Conservation (phyloP, 352 stramenopile genomes). For the Globisporangium barbulae region DNA sequence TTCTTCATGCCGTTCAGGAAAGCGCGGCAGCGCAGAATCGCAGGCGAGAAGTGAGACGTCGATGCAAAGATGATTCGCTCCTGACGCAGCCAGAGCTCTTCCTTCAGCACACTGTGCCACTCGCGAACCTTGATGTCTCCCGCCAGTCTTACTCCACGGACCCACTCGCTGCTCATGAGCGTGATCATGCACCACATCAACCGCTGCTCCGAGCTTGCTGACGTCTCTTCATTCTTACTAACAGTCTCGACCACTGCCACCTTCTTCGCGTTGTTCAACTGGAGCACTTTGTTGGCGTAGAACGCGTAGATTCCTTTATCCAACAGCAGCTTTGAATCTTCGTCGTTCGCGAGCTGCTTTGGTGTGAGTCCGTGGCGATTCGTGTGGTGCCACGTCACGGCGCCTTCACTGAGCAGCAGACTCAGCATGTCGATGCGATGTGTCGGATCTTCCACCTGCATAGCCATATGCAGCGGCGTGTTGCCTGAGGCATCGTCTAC, state of each 20-base stretch:
- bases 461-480: slow-evolving; percentile 51
- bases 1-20: slow-evolving; percentile 65
- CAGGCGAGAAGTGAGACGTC: slow-evolving; percentile 37
- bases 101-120: slow-evolving; percentile 53
- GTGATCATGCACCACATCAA: slow-evolving; percentile 56
- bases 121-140: slow-evolving; percentile 37
- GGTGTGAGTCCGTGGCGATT: slow-evolving; percentile 60
- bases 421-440: slow-evolving; percentile 41
- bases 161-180: slow-evolving; percentile 54
- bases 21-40: slow-evolving; percentile 40
- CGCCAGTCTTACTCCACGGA: slow-evolving; percentile 23
- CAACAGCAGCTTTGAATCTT: slow-evolving; percentile 29
- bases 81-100: slow-evolving; percentile 64
- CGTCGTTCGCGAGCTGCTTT: slow-evolving; percentile 35
- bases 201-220: slow-evolving; percentile 15
- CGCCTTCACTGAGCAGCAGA: slow-evolving; percentile 58
- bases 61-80: slow-evolving; percentile 46
- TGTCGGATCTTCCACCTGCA: slow-evolving; percentile 46
- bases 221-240: neutral
- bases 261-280: neutral
- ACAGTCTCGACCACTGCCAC: neutral
- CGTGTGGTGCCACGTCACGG: slow-evolving; percentile 29
- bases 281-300: slow-evolving; percentile 20
- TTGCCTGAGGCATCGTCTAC: slow-evolving; percentile 50
- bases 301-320: slow-evolving; percentile 51